Evolutionary conservation across 2,329 filamentous ascomycete genomes (phyloP), one percentile per base, ranked within the genome.

Genomic region (Venturia asperata): DNA sequence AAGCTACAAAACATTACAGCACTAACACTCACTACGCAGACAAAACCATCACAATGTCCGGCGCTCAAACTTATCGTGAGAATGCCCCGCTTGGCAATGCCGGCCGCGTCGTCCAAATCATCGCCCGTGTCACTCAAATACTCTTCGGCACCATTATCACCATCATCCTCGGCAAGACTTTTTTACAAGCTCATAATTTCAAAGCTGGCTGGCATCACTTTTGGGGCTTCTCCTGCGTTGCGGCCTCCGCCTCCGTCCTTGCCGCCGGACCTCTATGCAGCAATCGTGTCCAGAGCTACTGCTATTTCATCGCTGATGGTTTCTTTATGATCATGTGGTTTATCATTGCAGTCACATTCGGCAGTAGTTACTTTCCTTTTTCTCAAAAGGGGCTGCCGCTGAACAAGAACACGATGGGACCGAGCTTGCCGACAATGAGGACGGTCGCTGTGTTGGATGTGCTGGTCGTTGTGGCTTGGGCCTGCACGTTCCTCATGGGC

Each of bases 141-240:
- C 21, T 52, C 47, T 52, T 52, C 47, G 47, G 24, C 24, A 17
- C n/a, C 21, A 52, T 52, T 21, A 27, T 52, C 11, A 21, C 47
- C 24, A 52, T 52, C 21, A 27, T 52, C 5, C 47, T 52, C 47
- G 47, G 47, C 47, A 11, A 15, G 10, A 41, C 39, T 10, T 2
- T 41, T 15, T 10, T 15, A 41, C 39, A 41, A 41, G 47, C 47
- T 21, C 21, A 21, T 21, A 21, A 27, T 21, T 27, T 27, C 24
- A 52, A 52, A 52, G 47, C 47, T 21, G 47, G 47, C 24, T 52
- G 47, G 47, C 47, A 52, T 15, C 47, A 27, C 47, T 27, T 52
- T 21, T 52, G 47, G 47, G 47, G 21, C 0, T 52, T 52, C 11
- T 52, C 47, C 24, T 52, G 47, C 24, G 47, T 27, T 1, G 15